Evolutionary conservation across 768 basidiomycete genomes (phyloP).

Genomic region (Suillus paluster): DNA sequence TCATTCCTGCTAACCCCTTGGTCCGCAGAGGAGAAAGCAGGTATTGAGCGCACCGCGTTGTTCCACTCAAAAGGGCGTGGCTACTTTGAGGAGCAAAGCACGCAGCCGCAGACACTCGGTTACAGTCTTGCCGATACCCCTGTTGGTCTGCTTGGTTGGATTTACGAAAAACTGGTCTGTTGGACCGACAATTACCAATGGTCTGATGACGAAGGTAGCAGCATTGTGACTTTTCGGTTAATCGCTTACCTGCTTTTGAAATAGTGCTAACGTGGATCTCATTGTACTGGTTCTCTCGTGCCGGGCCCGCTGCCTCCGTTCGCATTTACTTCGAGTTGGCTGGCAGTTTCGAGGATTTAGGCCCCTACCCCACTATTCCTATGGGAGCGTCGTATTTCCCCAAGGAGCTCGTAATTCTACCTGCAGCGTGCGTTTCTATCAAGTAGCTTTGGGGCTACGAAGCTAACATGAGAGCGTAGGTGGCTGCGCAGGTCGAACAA

Average conservation of each 20-base stretch:
- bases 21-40: conserved; percentile 40
- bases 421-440: conserved; percentile 1
- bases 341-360: background rate
- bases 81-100: conserved; percentile 46
- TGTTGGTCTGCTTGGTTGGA: conserved; percentile 51
- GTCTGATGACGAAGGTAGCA: conserved; percentile 55
- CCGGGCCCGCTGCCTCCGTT: conserved; percentile 24
- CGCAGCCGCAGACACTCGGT: conserved; percentile 51
- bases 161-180: conserved; percentile 49
- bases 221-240: background rate
- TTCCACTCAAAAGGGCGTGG: conserved; percentile 38
- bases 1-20: conserved; percentile 29
- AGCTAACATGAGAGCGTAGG: conserved; percentile 26
- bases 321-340: conserved; percentile 23
- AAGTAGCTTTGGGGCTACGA: background rate
- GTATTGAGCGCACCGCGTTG: conserved; percentile 32
- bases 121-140: conserved; percentile 59
- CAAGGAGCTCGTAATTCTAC: conserved; percentile 78
- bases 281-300: conserved; percentile 38
- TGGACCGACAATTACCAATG: conserved; percentile 56
- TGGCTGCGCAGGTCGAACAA: conserved; percentile 42
- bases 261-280: conserved; percentile 40
- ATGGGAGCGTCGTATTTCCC: conserved; percentile 69
- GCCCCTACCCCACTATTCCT: conserved; percentile 28
- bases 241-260: conserved; percentile 7